A percentile compares a stretch with the other conserved stretches of the same genome.
Conservation (phyloP, 176 grass and related monocot genomes). For the Zoysia japonica region DNA sequence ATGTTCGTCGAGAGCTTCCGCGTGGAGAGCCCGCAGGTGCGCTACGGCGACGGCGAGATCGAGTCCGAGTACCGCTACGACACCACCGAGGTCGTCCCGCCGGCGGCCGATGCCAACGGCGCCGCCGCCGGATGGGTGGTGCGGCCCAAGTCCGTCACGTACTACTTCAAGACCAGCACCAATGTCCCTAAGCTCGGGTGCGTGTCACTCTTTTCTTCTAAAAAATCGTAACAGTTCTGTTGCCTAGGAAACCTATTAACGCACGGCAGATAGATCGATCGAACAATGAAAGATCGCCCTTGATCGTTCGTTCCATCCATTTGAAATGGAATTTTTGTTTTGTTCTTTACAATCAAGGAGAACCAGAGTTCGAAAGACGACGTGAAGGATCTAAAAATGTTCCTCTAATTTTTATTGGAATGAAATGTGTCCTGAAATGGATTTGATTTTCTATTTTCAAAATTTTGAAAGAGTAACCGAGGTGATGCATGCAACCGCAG, state of each 20-base stretch:
- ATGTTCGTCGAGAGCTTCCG: constrained; percentile 89
- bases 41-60: constrained; percentile 68
- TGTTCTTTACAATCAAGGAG: no score
- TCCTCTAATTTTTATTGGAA: background rate
- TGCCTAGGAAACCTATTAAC: background rate
- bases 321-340: background rate
- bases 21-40: constrained; percentile 72
- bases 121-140: constrained; percentile 61
- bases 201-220: background rate
- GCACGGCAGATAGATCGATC: background rate
- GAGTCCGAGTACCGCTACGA: constrained; percentile 81
- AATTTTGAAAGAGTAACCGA: background rate
- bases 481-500: constrained; percentile 24
- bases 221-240: no score
- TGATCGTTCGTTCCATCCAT: background rate
- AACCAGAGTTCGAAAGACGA: background rate
- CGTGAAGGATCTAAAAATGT: background rate
- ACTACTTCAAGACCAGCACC: constrained; percentile 81
- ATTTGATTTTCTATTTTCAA: background rate
- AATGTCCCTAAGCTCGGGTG: constrained; percentile 82
- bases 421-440: background rate
- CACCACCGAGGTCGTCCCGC: constrained; percentile 73
- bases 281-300: background rate
- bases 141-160: constrained; percentile 67
- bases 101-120: constrained; percentile 29